Evolutionary conservation across 805 yeast species (phyloP).

Genomic region (Lipomyces anomalus): DNA sequence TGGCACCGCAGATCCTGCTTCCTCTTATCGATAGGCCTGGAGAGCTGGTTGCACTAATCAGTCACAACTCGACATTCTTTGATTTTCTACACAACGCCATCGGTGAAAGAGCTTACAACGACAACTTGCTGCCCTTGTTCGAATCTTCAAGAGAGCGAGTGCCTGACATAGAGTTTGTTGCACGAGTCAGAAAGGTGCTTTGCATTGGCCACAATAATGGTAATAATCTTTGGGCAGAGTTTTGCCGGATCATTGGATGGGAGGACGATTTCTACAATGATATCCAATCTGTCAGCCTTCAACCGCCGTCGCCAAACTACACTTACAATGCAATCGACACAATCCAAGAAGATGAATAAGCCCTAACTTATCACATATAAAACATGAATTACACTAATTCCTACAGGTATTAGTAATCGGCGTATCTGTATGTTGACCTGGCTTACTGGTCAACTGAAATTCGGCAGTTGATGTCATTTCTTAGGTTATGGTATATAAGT

Average conservation of each 20-base stretch:
- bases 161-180: conserved; percentile 12
- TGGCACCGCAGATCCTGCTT: conserved; percentile 20
- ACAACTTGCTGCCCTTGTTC: conserved; percentile 14
- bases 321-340: not conserved
- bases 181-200: conserved; percentile 6
- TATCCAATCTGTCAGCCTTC: not conserved
- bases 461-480: too few species aligned
- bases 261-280: conserved; percentile 1
- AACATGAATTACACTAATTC: not conserved
- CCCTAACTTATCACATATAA: not conserved
- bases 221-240: conserved; percentile 14
- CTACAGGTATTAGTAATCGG: too few species aligned
- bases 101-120: conserved; percentile 10
- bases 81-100: conserved; percentile 9
- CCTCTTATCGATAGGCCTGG: conserved; percentile 21
- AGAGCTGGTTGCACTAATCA: conserved; percentile 11
- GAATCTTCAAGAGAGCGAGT: conserved; percentile 4
- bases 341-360: not conserved
- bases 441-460: too few species aligned
- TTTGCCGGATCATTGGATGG: conserved; percentile 17
- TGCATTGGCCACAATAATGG: conserved; percentile 7
- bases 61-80: conserved; percentile 14
- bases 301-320: not conserved
- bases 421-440: too few species aligned
- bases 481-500: too few species aligned